Base-by-base conservation (phyloP, 768 basidiomycete genomes). In the Trametes meyenii region DNA sequence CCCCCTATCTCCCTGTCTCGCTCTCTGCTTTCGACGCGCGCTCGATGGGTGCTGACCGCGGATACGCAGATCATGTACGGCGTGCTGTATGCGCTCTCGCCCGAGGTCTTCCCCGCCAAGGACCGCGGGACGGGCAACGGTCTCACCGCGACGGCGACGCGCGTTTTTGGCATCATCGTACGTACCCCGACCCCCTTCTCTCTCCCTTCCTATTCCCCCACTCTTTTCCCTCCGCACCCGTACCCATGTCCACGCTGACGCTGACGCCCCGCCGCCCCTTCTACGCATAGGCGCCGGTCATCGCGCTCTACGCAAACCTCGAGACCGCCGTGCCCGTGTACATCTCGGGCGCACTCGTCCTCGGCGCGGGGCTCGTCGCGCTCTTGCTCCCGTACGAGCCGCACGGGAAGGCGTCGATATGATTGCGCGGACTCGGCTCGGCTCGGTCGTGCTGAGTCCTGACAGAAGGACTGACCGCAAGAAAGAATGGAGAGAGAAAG, bases 311-410 rank as follows among this genome's bases (percentile, higher is more conserved):
- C 44, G 74, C 82, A 13, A 80, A 89, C 68, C 70, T 90, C 23
- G 70, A 75, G 29, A 88, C 87, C 0, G 78, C 85, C 0, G 85
- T 85, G 0, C 90, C 90, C 0, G 87, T 92, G 29, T 92, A 88
- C 69, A 83, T 90, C 43, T 80, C 87, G 10, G 89, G 86, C 0
- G 85, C 79, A 4, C 66, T 92, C 58, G 79, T 89, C 61, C 76
- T 92, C 23, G 74, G 79, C 55, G 82, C 86, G 5, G 89, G 88
- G 2, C 69, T 76, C 8, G 65, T 91, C 50, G 81, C 87, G 1
- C 69, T 90, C 33, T 67, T 88, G 0, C 73, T 93, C 21, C 91
- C 90, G 0, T 91, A 85, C 63, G 89, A 92, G 71, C 85, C 89
- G 0, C 75, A 85, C 66, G 90, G 90, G n/a, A 87, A 83, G 67